Evolutionary conservation across 805 yeast species (phyloP), one percentile per base, ranked within the genome.

Genomic region (Metschnikowia anglica): DNA sequence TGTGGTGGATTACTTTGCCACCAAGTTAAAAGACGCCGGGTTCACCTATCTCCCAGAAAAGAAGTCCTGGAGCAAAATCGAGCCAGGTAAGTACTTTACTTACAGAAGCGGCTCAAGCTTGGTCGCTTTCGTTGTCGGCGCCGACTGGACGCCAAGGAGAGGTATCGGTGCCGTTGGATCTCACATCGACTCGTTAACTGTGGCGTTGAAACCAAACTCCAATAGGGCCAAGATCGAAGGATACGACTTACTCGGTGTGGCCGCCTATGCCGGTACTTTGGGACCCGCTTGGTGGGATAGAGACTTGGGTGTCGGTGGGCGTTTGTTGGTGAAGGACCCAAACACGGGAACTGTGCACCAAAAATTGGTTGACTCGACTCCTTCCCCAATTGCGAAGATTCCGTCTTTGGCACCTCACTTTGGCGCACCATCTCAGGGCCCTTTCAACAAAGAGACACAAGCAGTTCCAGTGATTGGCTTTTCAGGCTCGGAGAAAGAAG

Each of bases 371-470:
- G 76, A 75, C 58, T 79, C 84, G 4, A 65, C 83, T 1, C 85
- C 85, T 12, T 74, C 72, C 50, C 87, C 88, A 49, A 76, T 88
- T 54, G 96, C 90, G 11, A 81, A 81, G 53, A 84, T 88, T 41
- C 95, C 96, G 4, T 76, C 91, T 2, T 71, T 88, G 58, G 96
- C 96, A 5, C 90, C 90, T 3, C 96, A 88, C 66, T 88, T 88
- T 61, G 96, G 96, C 35, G 68, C 62, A 7, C 81, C 81, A 5
- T 73, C 88, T 2, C 56, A 64, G 18, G 83, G 83, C 7, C 90
- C 90, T 5, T 85, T 83, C 66, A 86, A 88, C 66, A 70, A 67
- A 42, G 96, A 88, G 61, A 83, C 85, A 20, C 80, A 82, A 56
- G 81, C 85, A 39, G 85, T 86, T 15, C 96, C 96, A 1, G 79